These are phyloP conservation scores for Oryza nivara DNA, from an alignment of 176 grass and related monocot species.

Conservation along the genomic window DNA sequence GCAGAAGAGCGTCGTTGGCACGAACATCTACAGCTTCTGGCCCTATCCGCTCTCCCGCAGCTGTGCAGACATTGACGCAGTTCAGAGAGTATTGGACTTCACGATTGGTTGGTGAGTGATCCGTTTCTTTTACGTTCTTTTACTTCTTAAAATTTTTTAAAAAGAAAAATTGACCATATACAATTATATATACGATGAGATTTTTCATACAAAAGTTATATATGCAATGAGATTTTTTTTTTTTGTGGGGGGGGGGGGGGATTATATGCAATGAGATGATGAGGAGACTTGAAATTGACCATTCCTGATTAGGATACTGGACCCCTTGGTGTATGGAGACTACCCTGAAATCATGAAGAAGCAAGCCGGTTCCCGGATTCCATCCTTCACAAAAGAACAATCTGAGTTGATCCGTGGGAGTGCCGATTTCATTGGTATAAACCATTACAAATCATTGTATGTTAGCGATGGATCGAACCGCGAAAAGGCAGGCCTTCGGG, in stretches of 20 bases:
- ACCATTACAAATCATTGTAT: slow-evolving; percentile 72
- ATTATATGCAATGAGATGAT: neutral
- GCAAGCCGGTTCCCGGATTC: slow-evolving; percentile 43
- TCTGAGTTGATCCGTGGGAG: slow-evolving; percentile 61
- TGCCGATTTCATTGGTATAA: slow-evolving; percentile 74
- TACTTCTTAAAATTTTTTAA: too few relatives aligned
- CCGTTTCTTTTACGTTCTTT: too few relatives aligned
- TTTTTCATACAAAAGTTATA: too few relatives aligned
- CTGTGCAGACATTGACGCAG: slow-evolving; percentile 47
- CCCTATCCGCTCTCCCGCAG: slow-evolving; percentile 52
- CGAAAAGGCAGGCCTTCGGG: slow-evolving; percentile 6
- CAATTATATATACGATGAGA: too few relatives aligned
- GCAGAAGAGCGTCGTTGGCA: slow-evolving; percentile 63
- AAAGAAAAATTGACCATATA: too few relatives aligned
- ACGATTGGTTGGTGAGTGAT: slow-evolving; percentile 60
- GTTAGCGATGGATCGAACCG: slow-evolving; percentile 47
- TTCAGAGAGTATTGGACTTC: slow-evolving; percentile 61
- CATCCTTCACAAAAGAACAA: slow-evolving; percentile 62
- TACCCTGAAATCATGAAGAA: slow-evolving; percentile 48
- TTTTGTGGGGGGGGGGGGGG: too few relatives aligned
- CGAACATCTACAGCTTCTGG: slow-evolving; percentile 79
- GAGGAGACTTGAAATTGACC: too few relatives aligned
- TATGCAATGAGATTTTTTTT: too few relatives aligned
- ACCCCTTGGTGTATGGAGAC: slow-evolving; percentile 79
- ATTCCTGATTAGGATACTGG: slow-evolving; percentile 46